Percentiles rank a stretch among this genome's conserved stretches.
phyloP scores from a whole-genome alignment of 2,329 filamentous ascomycete species.

The Didymella arachidicola region DNA sequence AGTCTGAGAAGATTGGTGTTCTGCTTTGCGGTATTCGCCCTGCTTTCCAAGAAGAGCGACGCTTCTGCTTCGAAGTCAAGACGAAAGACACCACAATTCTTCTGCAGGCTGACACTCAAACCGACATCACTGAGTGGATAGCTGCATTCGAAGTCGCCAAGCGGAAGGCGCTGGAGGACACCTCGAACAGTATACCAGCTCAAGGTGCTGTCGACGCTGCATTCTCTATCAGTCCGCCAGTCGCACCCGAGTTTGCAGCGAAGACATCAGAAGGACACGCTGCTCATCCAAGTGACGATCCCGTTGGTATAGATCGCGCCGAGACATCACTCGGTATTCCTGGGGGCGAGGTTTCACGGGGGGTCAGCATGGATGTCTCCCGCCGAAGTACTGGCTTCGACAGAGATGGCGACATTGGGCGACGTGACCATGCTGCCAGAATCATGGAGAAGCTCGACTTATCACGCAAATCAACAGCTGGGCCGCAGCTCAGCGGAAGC shows the following conservation, averaged over 20 bases:
- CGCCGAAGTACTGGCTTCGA: conserved; percentile 62
- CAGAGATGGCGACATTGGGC: conserved; percentile 73
- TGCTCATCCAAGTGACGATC: conserved; percentile 63
- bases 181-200: conserved; percentile 59
- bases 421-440: conserved; percentile 81
- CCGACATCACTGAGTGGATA: conserved; percentile 93
- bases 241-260: conserved; percentile 88
- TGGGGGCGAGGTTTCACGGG: conserved; percentile 65
- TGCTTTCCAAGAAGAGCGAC: conserved; percentile 87
- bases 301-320: conserved; percentile 64
- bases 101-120: conserved; percentile 91
- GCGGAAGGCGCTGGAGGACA: conserved; percentile 84
- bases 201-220: conserved; percentile 70
- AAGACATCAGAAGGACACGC: conserved; percentile 74
- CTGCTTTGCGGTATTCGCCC: conserved; percentile 91
- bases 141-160: conserved; percentile 93
- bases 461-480: conserved; percentile 77
- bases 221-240: conserved; percentile 89
- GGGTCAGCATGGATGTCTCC: conserved; percentile 74
- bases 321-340: conserved; percentile 69
- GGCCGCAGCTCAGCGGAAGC: conserved; percentile 53
- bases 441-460: conserved; percentile 94
- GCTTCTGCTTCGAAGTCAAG: conserved; percentile 98
- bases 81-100: conserved; percentile 92
- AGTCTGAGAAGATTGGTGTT: conserved; percentile 95